Base-by-base conservation (phyloP, 169 alveolate species). In the Plasmodium relictum region DNA sequence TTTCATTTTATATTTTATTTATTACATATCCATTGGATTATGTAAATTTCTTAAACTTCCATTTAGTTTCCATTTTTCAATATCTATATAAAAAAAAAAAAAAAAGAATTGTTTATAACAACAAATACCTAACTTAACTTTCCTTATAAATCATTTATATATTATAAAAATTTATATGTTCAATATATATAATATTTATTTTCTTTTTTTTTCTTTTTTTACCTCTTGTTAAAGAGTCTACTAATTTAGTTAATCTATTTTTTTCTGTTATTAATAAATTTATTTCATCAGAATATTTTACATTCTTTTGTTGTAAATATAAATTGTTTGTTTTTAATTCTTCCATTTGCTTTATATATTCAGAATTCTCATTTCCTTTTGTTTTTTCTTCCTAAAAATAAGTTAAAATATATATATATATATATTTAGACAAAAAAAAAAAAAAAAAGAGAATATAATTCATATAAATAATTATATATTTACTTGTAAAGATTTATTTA, bases 151-250 rank as follows among this genome's bases (percentile, higher is more conserved):
- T 12, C 0, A 12, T 52, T 52, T 52, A 9, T 4, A 7, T 3
- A 52, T 52, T 31, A 31, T 31, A 31, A 31, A n/a, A 31, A 31
- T 22, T 31, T 31, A 31, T 31, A 31, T 31, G 1, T 2, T 31
- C 1, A 31, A 31, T 31, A 31, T 31, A 31, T 31, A 31, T 1
- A 0, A n/a, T 52, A 14, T 39, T 12, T 42, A 54, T 18, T 72
- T 26, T 18, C 68, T 24, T 88, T n/a, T 73, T 74, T 92, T 24
- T 0, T 56, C 31, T 52, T 72, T 39, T 1, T 4, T 24, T 76
- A 76, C 89, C 89, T 68, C 45, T 76, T 24, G 89, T 44, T 14
- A 76, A 59, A 14, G 89, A 76, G 56, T 76, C 89, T 12, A 76
- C 89, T 48, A 76, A 31, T 58, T 76, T 76, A 52, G 78, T 63